Evolutionary conservation across 306 rosid genomes (phyloP).

Genomic region (Pterocarpus santalinus): DNA sequence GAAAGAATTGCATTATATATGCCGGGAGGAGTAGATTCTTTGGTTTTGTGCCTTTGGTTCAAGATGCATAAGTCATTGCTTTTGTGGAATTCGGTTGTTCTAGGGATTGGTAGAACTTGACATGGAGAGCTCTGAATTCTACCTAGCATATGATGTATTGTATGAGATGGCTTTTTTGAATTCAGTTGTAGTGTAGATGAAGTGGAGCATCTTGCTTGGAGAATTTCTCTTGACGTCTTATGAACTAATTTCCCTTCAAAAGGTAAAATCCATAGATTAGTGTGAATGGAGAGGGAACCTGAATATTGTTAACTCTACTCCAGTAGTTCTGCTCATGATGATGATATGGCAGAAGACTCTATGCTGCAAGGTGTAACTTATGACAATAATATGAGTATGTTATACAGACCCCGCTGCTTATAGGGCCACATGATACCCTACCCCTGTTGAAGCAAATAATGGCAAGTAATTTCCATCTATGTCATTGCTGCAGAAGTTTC

Average conservation of each 20-base stretch:
- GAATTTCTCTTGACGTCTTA: background rate
- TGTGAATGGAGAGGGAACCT: conserved; percentile 9
- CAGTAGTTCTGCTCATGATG: conserved; percentile 9
- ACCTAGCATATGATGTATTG: background rate
- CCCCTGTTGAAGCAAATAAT: conserved; percentile 22
- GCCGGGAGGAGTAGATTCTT: conserved; percentile 45
- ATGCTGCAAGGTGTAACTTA: background rate
- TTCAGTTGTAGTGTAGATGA: background rate
- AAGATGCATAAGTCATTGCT: background rate
- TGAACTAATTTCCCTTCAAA: too few species aligned
- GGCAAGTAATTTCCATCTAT: conserved; percentile 28
- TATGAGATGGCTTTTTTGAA: conserved; percentile 11
- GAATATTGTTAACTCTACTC: background rate
- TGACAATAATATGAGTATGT: background rate
- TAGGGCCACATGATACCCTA: conserved; percentile 10
- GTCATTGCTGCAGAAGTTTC: conserved; percentile 26
- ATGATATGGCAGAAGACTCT: background rate
- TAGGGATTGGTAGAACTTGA: conserved; percentile 10
- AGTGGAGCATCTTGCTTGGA: conserved; percentile 23
- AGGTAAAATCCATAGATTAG: background rate
- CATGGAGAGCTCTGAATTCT: conserved; percentile 22
- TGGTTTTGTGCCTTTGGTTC: background rate
- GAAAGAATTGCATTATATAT: conserved; percentile 62
- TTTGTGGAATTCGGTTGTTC: conserved; percentile 20
- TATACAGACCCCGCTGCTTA: background rate